A percentile compares a stretch with the other conserved stretches of the same genome.
Evolutionary conservation across 257 asterid genomes (phyloP).

Genomic region (Ophiorrhiza pumila): DNA sequence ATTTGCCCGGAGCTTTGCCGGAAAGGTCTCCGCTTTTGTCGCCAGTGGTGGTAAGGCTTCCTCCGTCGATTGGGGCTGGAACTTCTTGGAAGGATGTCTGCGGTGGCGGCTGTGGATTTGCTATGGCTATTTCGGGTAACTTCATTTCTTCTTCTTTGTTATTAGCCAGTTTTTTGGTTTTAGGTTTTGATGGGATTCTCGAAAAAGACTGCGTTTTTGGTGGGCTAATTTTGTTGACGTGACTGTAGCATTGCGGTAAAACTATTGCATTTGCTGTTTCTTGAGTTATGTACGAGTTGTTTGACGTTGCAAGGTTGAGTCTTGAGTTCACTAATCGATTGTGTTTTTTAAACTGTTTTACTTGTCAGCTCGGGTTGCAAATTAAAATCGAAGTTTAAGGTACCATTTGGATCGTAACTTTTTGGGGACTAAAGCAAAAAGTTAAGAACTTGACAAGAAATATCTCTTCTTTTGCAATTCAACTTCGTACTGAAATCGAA

Average conservation of each 20-base stretch:
- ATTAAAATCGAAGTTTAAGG: no score
- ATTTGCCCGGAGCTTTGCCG: slow-evolving; percentile 89
- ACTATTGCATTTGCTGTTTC: not conserved
- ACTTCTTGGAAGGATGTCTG: no score
- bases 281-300: no score
- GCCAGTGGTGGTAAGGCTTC: no score
- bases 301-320: no score
- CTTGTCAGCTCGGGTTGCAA: no score
- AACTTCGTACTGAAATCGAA: not conserved
- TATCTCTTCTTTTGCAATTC: not conserved
- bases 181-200: not conserved
- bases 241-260: slow-evolving; percentile 5
- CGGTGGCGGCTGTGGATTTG: slow-evolving; percentile 96
- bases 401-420: no score
- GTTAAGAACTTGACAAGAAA: not conserved
- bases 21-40: slow-evolving; percentile 78
- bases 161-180: not conserved
- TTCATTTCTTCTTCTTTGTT: not conserved
- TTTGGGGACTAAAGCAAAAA: no score
- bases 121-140: slow-evolving; percentile 83
- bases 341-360: no score
- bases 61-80: no score
- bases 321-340: no score
- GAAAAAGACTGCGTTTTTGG: no score
- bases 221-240: not conserved